Evolutionary conservation across 371 early-diverging fungal genomes (phyloP).

Genomic region (Zychaea mexicana): DNA sequence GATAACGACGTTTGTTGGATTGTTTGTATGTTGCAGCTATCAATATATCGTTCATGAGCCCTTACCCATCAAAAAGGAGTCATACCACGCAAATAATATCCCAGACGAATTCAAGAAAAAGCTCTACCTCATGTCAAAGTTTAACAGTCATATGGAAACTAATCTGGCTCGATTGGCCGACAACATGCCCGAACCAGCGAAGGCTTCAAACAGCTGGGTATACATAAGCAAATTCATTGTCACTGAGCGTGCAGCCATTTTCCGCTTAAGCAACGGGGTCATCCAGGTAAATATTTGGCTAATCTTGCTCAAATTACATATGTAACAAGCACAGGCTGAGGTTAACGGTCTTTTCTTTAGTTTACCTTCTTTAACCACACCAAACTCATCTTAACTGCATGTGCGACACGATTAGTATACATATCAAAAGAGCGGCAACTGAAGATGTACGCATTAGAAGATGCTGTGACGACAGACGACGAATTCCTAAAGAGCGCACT

Average conservation of each 20-base stretch:
- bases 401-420: conserved; percentile 53
- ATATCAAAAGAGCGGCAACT: conserved; percentile 35
- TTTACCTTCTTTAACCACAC: conserved; percentile 76
- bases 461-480: conserved; percentile 10
- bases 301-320: too few species aligned
- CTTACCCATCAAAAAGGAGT: neutral
- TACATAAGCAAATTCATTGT: conserved; percentile 71
- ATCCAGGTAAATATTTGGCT: conserved; percentile 83
- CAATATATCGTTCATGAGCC: conserved; percentile 5
- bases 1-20: too few species aligned
- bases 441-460: conserved; percentile 11
- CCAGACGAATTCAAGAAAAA: conserved; percentile 71
- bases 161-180: conserved; percentile 45
- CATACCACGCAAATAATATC: conserved; percentile 30
- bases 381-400: conserved; percentile 69
- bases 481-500: conserved; percentile 1
- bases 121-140: conserved; percentile 61
- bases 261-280: conserved; percentile 69
- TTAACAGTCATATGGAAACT: conserved; percentile 68
- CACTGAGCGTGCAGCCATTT: conserved; percentile 70
- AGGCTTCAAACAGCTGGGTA: conserved; percentile 29
- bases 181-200: conserved; percentile 19
- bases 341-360: conserved; percentile 27
- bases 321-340: neutral
- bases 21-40: conserved; percentile 13